Percentiles rank a stretch among this genome's conserved stretches.
Conservation (phyloP, 2,329 filamentous ascomycete genomes). For the Epichloe uncinata region DNA sequence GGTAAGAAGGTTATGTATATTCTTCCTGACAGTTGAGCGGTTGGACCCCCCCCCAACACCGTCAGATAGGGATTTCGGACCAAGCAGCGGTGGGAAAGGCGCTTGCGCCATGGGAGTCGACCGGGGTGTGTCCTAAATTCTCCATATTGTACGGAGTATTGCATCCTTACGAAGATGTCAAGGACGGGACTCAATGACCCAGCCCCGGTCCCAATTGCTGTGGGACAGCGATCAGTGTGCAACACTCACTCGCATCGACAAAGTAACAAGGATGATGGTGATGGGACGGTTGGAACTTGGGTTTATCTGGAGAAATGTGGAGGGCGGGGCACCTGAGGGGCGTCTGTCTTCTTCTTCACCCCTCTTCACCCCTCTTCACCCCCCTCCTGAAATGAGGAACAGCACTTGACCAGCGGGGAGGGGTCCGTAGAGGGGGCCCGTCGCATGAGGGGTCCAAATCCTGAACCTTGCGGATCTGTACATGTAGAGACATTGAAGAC, state of each 20-base stretch:
- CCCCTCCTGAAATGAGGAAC: too few relatives aligned
- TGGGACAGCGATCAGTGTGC: not conserved
- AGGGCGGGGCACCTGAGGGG: not conserved
- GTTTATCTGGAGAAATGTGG: slow-evolving; percentile 7
- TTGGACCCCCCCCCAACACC: not conserved
- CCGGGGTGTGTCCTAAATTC: slow-evolving; percentile 5
- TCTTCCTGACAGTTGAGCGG: slow-evolving; percentile 1
- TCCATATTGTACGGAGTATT: slow-evolving; percentile 5
- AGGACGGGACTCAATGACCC: not conserved
- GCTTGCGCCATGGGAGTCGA: slow-evolving; percentile 2
- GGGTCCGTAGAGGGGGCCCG: not conserved
- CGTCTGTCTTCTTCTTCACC: too few relatives aligned
- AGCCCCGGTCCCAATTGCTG: not conserved
- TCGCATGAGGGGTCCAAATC: too few relatives aligned
- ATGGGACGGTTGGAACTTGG: slow-evolving; percentile 2
- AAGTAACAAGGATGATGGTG: too few relatives aligned
- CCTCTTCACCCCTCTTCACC: too few relatives aligned
- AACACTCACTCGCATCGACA: too few relatives aligned
- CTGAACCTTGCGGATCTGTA: too few relatives aligned
- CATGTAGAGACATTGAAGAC: not conserved
- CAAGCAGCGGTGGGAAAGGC: not conserved
- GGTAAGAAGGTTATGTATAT: slow-evolving; percentile 14
- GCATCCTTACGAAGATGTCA: not conserved
- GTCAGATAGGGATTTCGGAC: slow-evolving; percentile 4
- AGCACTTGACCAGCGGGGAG: not conserved